Evolutionary conservation across 2,329 filamentous ascomycete genomes (phyloP).

Genomic region (Xylaria sp.): DNA sequence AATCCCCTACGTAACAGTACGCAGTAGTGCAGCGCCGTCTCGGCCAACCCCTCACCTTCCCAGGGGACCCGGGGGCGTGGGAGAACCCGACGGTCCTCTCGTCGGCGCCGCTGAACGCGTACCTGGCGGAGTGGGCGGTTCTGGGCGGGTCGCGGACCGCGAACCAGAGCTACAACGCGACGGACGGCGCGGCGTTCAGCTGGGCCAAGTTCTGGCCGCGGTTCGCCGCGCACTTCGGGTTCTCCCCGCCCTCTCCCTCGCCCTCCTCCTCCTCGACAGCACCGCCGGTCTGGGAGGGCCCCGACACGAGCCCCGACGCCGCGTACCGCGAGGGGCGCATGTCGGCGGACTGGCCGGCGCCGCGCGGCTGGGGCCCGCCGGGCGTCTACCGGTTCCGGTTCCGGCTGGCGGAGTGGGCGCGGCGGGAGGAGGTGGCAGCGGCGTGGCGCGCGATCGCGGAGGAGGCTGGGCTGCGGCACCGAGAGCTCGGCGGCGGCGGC

Average conservation of each 20-base stretch:
- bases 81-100: constrained; percentile 45
- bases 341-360: constrained; percentile 19
- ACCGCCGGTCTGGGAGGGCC: constrained; percentile 41
- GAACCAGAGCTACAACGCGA: constrained; percentile 54
- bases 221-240: constrained; percentile 48
- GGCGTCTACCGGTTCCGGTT: constrained; percentile 43
- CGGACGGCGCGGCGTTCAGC: constrained; percentile 48
- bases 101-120: constrained; percentile 50
- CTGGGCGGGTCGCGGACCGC: constrained; percentile 42
- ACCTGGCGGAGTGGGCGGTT: constrained; percentile 54
- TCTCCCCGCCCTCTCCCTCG: too few relatives aligned
- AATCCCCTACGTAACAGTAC: too few relatives aligned
- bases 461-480: constrained; percentile 43
- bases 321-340: constrained; percentile 11
- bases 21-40: constrained; percentile 49
- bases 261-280: too few relatives aligned
- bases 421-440: constrained; percentile 44
- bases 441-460: constrained; percentile 49
- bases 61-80: constrained; percentile 48
- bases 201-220: constrained; percentile 53
- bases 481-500: constrained; percentile 47
- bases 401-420: constrained; percentile 49
- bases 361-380: constrained; percentile 47
- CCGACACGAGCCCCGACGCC: constrained; percentile 19
- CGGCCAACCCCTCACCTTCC: constrained; percentile 45